Base-by-base conservation (phyloP, 176 grass and related monocot species). In the Zoysia pacifica region DNA sequence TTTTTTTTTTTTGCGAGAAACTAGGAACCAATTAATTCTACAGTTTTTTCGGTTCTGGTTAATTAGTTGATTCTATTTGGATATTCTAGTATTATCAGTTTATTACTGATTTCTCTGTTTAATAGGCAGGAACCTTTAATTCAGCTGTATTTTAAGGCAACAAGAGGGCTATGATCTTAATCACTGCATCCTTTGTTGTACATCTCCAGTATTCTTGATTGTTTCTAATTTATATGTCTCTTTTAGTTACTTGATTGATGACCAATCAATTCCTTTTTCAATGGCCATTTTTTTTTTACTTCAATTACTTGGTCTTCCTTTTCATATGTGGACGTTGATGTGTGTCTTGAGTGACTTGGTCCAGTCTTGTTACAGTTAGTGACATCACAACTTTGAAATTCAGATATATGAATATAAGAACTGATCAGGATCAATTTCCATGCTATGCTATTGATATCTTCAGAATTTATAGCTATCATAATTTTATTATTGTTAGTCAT, bases 31-130 rank as follows among this genome's bases (percentile, higher is more conserved):
- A 28, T 28, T 28, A 28, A 28, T 28, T 28, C 28, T 28, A 28
- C 28, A 28, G 28, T 28, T 28, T 28, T 28, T 28, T 28, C 28
- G 28, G 28, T 28, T 28, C 28, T 28, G 28, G 28, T 28, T 28
- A 28, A 54, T 67, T n/a, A 78, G 13, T 44, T 15, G 13, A 42
- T 20, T 3, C 47, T 49, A 18, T 77, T 82, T 82, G 50, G 69
- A 28, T 63, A 73, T 28, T 66, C 45, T 37, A 5, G n/a, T 44
- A 55, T 65, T 28, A 28, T 28, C 28, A 49, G 48, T 12, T 52
- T 37, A 35, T 75, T 40, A 75, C 62, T 58, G 5, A 14, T 6
- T 48, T 43, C 20, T 76, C 47, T 67, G 20, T 16, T 49, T 11
- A 81, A 20, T 70, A 58, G 19, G 42, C 16, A 40, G 42, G 9